Evolutionary conservation across 495 filamentous ascomycete species (phyloP).

Genomic region (Achaetomiella virescens): DNA sequence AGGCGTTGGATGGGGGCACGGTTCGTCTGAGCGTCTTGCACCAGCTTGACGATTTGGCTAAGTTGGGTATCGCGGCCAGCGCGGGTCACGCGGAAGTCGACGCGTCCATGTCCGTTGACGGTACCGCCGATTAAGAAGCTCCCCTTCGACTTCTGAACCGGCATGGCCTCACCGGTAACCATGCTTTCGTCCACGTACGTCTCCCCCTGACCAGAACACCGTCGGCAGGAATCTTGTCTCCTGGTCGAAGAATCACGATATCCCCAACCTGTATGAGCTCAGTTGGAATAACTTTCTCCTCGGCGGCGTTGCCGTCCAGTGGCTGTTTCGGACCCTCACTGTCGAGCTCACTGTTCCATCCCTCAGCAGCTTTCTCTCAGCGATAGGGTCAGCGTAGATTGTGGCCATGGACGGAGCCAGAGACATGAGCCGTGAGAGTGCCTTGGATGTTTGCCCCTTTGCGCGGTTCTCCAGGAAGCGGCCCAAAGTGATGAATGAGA

Average conservation of each 20-base stretch:
- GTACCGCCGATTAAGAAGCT: conserved; percentile 86
- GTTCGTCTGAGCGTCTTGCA: conserved; percentile 92
- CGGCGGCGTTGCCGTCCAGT: conserved; percentile 52
- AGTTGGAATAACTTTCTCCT: conserved; percentile 80
- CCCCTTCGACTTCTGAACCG: conserved; percentile 79
- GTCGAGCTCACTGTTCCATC: conserved; percentile 50
- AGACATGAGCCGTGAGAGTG: conserved; percentile 91
- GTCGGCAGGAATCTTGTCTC: conserved; percentile 95
- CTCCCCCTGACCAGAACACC: conserved; percentile 82
- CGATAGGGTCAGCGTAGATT: conserved; percentile 95
- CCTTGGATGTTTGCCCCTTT: conserved; percentile 94
- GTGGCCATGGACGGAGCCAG: conserved; percentile 94
- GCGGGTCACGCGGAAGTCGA: conserved; percentile 90
- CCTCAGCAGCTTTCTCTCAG: conserved; percentile 84
- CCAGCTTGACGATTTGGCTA: conserved; percentile 94
- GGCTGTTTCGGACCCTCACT: conserved; percentile 41
- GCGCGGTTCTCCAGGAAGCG: conserved; percentile 91
- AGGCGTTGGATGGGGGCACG: conserved; percentile 92
- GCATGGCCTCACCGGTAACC: conserved; percentile 96
- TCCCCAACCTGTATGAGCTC: conserved; percentile 94
- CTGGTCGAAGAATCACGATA: conserved; percentile 84
- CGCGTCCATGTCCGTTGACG: conserved; percentile 83
- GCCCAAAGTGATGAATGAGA: conserved; percentile 90
- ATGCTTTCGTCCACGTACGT: conserved; percentile 96
- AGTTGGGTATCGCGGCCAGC: conserved; percentile 94